phyloP scores from a whole-genome alignment of 2,329 filamentous ascomycete species.

The Tolypocladium amazonense region DNA sequence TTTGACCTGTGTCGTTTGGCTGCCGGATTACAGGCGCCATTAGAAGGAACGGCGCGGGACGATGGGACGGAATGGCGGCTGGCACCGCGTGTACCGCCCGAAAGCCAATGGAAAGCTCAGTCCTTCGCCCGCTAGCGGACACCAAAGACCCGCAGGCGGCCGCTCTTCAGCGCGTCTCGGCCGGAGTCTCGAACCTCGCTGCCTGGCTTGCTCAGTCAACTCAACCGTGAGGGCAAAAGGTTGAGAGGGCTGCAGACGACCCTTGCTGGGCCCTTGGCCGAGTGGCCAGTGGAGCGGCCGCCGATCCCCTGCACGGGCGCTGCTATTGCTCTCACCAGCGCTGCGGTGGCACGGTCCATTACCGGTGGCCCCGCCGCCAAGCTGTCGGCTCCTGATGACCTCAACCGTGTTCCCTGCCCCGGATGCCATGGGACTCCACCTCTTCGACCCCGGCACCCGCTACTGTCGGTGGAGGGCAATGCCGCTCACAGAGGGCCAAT shows the following conservation, averaged over 20 bases:
- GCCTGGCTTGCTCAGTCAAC: background rate
- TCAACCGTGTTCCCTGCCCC: background rate
- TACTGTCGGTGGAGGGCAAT: background rate
- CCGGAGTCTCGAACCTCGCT: background rate
- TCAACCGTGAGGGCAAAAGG: background rate
- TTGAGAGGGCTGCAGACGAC: background rate
- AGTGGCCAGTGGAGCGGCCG: background rate
- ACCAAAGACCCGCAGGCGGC: background rate
- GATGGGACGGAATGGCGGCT: conserved; percentile 2
- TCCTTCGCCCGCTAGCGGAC: background rate
- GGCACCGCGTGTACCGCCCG: background rate
- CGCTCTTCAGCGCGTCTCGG: background rate
- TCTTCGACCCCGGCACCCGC: background rate
- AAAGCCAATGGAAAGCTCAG: background rate
- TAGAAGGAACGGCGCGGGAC: conserved; percentile 3
- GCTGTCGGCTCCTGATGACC: background rate
- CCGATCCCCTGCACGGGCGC: background rate
- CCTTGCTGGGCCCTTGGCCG: background rate
- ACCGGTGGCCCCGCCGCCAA: conserved; percentile 3
- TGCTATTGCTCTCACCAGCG: background rate
- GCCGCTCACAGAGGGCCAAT: background rate
- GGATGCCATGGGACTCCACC: background rate
- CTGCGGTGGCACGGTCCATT: conserved; percentile 3
- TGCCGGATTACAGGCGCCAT: background rate
- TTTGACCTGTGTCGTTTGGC: background rate